phyloP scores from a whole-genome alignment of 352 stramenopile species.

The Pythium brachiatum region DNA sequence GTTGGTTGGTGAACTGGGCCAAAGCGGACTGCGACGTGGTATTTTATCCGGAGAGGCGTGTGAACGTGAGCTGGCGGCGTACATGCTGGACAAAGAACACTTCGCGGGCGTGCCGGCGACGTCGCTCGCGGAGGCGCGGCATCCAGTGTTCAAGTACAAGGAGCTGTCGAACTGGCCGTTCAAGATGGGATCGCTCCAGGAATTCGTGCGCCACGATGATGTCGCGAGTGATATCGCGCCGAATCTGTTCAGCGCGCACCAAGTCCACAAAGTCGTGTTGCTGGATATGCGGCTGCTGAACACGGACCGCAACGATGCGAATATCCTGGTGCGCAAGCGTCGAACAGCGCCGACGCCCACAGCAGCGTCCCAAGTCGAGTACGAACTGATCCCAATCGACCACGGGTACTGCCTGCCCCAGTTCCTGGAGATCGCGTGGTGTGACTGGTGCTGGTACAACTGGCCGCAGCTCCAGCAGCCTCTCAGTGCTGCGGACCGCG shows the following conservation, averaged over 20 bases:
- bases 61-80: conserved; percentile 96
- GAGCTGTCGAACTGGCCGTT: conserved; percentile 58
- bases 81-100: conserved; percentile 91
- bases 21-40: conserved; percentile 86
- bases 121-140: conserved; percentile 67
- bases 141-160: conserved; percentile 79
- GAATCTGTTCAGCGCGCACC: conserved; percentile 82
- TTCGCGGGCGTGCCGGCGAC: conserved; percentile 85
- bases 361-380: conserved; percentile 41
- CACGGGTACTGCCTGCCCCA: conserved; percentile 98
- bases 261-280: conserved; percentile 99
- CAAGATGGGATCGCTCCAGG: conserved; percentile 97
- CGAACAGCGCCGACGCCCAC: conserved; percentile 34
- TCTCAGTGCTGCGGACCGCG: conserved; percentile 52
- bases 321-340: conserved; percentile 93
- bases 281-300: conserved; percentile 98
- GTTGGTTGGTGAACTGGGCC: conserved; percentile 79
- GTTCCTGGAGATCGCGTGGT: conserved; percentile 96
- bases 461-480: conserved; percentile 91
- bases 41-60: conserved; percentile 96
- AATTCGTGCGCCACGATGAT: conserved; percentile 95
- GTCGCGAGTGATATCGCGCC: conserved; percentile 93
- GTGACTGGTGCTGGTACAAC: conserved; percentile 98
- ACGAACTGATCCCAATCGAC: conserved; percentile 98
- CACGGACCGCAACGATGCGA: conserved; percentile 97